Conservation (phyloP, 768 basidiomycete genomes). For the Boletus barrowsii region DNA sequence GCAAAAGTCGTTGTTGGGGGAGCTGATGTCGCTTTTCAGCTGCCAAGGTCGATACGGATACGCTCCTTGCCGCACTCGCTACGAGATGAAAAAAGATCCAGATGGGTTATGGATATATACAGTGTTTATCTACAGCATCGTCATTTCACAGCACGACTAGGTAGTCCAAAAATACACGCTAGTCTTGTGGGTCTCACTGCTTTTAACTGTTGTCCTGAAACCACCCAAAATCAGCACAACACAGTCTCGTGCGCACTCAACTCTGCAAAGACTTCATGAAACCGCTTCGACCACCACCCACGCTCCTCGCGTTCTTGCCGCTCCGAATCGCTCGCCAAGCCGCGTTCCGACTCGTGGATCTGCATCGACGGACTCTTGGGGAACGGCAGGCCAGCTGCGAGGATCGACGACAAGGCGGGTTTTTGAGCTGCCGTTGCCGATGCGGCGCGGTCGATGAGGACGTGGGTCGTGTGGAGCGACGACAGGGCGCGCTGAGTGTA, state of each 20-base stretch:
- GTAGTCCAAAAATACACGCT: not conserved
- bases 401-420: slow-evolving; percentile 35
- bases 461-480: slow-evolving; percentile 24
- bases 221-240: not conserved
- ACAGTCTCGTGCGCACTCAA: slow-evolving; percentile 34
- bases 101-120: slow-evolving; percentile 1
- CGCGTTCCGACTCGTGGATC: slow-evolving; percentile 35
- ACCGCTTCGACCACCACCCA: slow-evolving; percentile 70
- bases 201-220: too few species aligned
- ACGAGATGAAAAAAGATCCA: slow-evolving; percentile 27
- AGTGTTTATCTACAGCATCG: slow-evolving; percentile 5
- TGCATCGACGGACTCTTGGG: slow-evolving; percentile 75
- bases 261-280: slow-evolving; percentile 60
- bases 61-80: slow-evolving; percentile 55
- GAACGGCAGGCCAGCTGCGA: slow-evolving; percentile 50
- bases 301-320: slow-evolving; percentile 63
- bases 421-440: slow-evolving; percentile 31
- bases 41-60: slow-evolving; percentile 64
- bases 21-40: slow-evolving; percentile 32
- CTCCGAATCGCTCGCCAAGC: slow-evolving; percentile 24
- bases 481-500: slow-evolving; percentile 46
- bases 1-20: too few species aligned
- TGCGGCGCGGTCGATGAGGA: slow-evolving; percentile 26
- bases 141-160: not conserved
- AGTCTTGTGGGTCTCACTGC: not conserved